Evolutionary conservation across 345 rosid genomes (phyloP).

Genomic region (Abelmoschus esculentus): DNA sequence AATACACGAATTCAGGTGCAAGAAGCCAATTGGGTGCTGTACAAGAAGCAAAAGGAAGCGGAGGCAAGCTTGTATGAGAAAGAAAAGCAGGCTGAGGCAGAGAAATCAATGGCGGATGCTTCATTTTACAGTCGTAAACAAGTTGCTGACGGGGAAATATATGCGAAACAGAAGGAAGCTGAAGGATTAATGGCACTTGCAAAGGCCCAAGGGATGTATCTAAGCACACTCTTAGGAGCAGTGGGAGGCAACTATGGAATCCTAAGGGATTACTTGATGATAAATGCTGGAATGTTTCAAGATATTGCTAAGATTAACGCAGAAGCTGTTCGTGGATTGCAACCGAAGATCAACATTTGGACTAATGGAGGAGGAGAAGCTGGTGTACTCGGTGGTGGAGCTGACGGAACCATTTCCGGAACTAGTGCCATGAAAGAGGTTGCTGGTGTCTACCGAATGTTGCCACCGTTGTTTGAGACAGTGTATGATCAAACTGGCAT

Average conservation of each 20-base stretch:
- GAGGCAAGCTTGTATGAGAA: conserved; percentile 46
- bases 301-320: neutral
- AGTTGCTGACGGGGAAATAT: neutral
- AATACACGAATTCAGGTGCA: conserved; percentile 27
- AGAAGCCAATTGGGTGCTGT: conserved; percentile 59
- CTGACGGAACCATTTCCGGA: neutral
- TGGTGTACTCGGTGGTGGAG: neutral
- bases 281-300: neutral
- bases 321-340: neutral
- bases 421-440: neutral
- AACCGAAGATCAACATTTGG: neutral
- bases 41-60: conserved; percentile 54
- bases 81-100: conserved; percentile 52
- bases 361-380: neutral
- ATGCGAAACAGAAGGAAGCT: neutral
- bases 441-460: neutral
- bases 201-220: neutral
- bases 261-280: neutral
- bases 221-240: neutral
- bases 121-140: neutral
- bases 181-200: neutral
- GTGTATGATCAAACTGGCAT: neutral
- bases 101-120: conserved; percentile 26
- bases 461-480: neutral
- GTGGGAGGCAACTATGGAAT: neutral